A percentile compares a stretch with the other conserved stretches of the same genome.
These are phyloP conservation scores for Kurtzmaniella quercitrusa DNA, from an alignment of 1,139 yeast genomes.

Conservation along the genomic window DNA sequence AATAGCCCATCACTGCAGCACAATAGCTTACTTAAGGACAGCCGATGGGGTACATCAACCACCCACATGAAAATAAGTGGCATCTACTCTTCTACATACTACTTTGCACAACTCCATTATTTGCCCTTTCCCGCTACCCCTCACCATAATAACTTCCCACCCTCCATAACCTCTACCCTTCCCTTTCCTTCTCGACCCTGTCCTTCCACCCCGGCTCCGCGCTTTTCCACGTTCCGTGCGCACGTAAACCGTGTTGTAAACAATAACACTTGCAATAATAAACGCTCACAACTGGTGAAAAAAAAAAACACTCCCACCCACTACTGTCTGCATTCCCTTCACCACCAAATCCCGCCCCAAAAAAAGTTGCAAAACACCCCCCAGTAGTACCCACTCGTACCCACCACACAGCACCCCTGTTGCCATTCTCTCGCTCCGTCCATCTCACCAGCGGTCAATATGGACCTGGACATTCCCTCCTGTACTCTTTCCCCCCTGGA, in stretches of 20 bases:
- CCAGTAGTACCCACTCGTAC: neutral
- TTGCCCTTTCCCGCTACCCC: too few species aligned
- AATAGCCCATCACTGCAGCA: neutral
- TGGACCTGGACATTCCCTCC: neutral
- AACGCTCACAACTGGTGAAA: neutral
- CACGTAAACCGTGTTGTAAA: neutral
- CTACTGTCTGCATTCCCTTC: neutral
- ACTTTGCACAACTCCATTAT: too few species aligned
- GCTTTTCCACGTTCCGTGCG: neutral
- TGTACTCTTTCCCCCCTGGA: neutral
- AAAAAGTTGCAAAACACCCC: neutral
- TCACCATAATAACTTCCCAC: too few species aligned
- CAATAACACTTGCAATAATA: neutral
- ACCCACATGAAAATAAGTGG: too few species aligned
- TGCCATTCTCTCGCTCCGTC: neutral
- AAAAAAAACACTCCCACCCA: neutral
- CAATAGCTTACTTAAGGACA: too few species aligned
- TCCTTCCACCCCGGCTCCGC: neutral
- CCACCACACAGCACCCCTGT: neutral
- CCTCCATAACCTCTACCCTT: too few species aligned
- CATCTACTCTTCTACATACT: too few species aligned
- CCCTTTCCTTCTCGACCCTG: too few species aligned
- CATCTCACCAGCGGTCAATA: neutral
- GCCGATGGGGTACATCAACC: too few species aligned
- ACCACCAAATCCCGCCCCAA: neutral